These are phyloP conservation scores for Trichoderma sp. DNA, from an alignment of 2,329 filamentous ascomycete species.

Conservation along the genomic window DNA sequence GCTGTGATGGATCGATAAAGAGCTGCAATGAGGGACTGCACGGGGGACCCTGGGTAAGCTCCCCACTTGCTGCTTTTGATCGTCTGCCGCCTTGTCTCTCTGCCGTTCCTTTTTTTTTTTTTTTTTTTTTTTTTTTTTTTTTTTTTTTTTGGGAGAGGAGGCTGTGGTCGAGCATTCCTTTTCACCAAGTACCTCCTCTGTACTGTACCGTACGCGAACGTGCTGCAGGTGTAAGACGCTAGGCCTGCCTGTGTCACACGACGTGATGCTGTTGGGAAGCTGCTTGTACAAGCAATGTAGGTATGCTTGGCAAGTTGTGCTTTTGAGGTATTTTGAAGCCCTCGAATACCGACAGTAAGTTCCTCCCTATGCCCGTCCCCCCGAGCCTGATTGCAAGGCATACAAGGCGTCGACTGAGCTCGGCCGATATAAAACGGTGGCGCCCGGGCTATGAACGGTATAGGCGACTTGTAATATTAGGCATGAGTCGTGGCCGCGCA, in stretches of 20 bases:
- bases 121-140: background rate
- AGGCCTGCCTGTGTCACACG: slow-evolving; percentile 17
- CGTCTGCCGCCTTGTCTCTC: background rate
- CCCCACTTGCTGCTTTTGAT: slow-evolving; percentile 6
- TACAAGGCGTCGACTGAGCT: background rate
- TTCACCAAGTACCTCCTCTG: background rate
- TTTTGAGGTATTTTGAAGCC: slow-evolving; percentile 13
- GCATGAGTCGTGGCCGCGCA: slow-evolving; percentile 1
- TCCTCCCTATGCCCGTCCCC: background rate
- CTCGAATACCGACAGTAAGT: too few species aligned
- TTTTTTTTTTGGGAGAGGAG: background rate
- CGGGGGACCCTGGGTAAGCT: slow-evolving; percentile 10
- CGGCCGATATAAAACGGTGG: background rate
- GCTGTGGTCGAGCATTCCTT: background rate
- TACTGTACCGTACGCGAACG: slow-evolving; percentile 7
- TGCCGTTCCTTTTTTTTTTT: background rate
- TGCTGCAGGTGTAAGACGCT: slow-evolving; percentile 20
- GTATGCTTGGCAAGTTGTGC: background rate
- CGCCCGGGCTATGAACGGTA: background rate
- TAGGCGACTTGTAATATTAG: background rate
- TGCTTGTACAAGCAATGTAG: too few species aligned
- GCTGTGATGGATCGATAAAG: slow-evolving; percentile 11
- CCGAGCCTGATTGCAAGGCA: background rate
- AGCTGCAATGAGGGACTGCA: background rate
- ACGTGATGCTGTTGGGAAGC: slow-evolving; percentile 3